A percentile compares a stretch with the other conserved stretches of the same genome.
These are phyloP conservation scores for Botrytis tulipae DNA, from an alignment of 2,329 filamentous ascomycete species.

Conservation along the genomic window DNA sequence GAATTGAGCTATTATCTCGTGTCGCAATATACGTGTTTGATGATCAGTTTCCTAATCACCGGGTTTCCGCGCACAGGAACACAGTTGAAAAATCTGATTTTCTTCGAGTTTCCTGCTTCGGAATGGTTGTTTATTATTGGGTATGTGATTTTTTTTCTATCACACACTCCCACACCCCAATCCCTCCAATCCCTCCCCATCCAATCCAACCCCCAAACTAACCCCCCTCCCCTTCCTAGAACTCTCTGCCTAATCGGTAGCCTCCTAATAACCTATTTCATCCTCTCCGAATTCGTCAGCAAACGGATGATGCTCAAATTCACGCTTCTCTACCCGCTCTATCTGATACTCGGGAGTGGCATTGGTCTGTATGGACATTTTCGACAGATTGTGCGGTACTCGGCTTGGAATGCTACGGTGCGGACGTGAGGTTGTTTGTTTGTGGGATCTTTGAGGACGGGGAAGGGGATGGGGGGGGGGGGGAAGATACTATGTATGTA, in stretches of 20 bases:
- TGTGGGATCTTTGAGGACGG: too few relatives aligned
- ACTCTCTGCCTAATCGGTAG: slow-evolving; percentile 45
- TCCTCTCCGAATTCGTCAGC: slow-evolving; percentile 47
- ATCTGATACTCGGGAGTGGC: slow-evolving; percentile 35
- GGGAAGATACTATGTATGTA: rapidly evolving
- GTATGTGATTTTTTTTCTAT: slow-evolving; percentile 34
- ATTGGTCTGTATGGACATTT: slow-evolving; percentile 23
- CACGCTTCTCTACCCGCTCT: slow-evolving; percentile 44
- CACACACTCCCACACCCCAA: not conserved
- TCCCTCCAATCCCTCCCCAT: too few relatives aligned
- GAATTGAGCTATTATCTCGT: slow-evolving; percentile 50
- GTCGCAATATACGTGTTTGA: slow-evolving; percentile 48
- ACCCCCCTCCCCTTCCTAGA: slow-evolving; percentile 29
- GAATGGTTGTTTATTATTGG: slow-evolving; percentile 48
- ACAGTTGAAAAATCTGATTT: slow-evolving; percentile 44
- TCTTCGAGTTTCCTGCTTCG: slow-evolving; percentile 49
- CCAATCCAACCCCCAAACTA: not conserved
- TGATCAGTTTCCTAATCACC: slow-evolving; percentile 46
- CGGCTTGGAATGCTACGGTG: slow-evolving; percentile 48
- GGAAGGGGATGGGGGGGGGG: too few relatives aligned
- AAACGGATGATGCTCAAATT: slow-evolving; percentile 45
- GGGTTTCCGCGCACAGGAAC: slow-evolving; percentile 43
- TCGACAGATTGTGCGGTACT: slow-evolving; percentile 40
- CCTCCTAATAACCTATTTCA: slow-evolving; percentile 46
- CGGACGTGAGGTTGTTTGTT: slow-evolving; percentile 20